These are phyloP conservation scores for Fusarium tjaetaba DNA, from an alignment of 2,329 filamentous ascomycete species.

Conservation along the genomic window DNA sequence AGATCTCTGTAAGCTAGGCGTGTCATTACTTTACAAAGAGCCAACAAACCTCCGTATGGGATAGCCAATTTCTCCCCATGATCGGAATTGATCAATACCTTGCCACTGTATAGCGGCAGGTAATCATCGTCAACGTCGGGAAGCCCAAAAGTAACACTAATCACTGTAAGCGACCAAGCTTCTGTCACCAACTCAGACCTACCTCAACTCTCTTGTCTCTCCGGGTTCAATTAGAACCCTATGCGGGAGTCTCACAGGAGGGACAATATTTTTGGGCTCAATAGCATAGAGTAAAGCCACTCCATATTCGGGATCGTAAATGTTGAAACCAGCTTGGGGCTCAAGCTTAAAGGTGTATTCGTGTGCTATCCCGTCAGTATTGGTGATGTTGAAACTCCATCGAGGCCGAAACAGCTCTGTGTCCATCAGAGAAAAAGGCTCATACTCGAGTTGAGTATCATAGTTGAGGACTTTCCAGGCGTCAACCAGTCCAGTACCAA, in stretches of 20 bases:
- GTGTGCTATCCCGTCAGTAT: conserved; percentile 52
- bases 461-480: conserved; percentile 57
- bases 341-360: conserved; percentile 55
- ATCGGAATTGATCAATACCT: conserved; percentile 53
- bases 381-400: conserved; percentile 54
- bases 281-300: conserved; percentile 44
- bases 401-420: conserved; percentile 53
- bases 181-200: neutral
- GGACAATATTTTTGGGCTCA: conserved; percentile 43
- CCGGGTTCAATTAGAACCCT: conserved; percentile 44
- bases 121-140: conserved; percentile 47
- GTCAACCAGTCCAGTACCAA: conserved; percentile 59
- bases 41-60: conserved; percentile 51
- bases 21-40: neutral
- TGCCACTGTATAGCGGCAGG: conserved; percentile 57
- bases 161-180: neutral
- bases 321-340: conserved; percentile 52
- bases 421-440: conserved; percentile 60
- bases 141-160: conserved; percentile 45
- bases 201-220: conserved; percentile 44
- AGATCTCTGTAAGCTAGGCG: neutral
- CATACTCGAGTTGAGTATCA: conserved; percentile 50
- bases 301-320: conserved; percentile 45
- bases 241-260: conserved; percentile 45
- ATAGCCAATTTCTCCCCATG: conserved; percentile 54